These are phyloP conservation scores for Naganishia vaughanmartiniae DNA, from an alignment of 768 basidiomycete species.

Conservation along the genomic window DNA sequence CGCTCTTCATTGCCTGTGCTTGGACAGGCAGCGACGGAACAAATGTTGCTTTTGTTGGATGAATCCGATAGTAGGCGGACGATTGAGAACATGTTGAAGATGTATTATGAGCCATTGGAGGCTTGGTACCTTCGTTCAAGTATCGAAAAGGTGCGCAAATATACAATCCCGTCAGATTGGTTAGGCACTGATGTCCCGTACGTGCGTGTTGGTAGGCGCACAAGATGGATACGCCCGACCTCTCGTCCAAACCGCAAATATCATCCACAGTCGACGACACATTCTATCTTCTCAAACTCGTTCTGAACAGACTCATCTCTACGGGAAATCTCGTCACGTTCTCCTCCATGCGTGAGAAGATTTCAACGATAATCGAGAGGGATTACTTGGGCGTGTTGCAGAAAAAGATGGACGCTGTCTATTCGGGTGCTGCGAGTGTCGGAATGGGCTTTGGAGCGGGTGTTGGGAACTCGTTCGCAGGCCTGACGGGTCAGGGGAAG, in stretches of 20 bases:
- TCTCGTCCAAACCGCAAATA: slow-evolving; percentile 59
- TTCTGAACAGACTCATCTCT: slow-evolving; percentile 72
- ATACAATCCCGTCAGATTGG: not conserved
- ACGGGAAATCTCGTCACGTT: slow-evolving; percentile 68
- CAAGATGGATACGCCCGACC: slow-evolving; percentile 72
- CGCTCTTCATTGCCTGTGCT: not conserved
- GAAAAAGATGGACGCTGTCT: slow-evolving; percentile 83
- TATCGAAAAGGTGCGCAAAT: slow-evolving; percentile 71
- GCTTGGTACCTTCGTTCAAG: slow-evolving; percentile 82
- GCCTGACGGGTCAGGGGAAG: slow-evolving; percentile 35
- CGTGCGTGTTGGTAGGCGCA: slow-evolving; percentile 65
- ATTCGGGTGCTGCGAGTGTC: slow-evolving; percentile 55
- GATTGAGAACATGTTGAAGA: slow-evolving; percentile 66
- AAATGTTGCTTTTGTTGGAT: slow-evolving; percentile 30
- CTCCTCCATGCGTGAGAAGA: slow-evolving; percentile 61
- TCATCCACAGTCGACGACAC: slow-evolving; percentile 69
- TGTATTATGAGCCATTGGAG: slow-evolving; percentile 85
- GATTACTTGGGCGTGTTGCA: slow-evolving; percentile 79
- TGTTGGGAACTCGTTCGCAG: slow-evolving; percentile 39
- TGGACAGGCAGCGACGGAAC: not conserved
- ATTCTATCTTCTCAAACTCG: slow-evolving; percentile 89
- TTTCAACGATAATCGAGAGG: slow-evolving; percentile 73
- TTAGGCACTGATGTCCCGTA: not conserved
- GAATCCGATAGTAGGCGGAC: slow-evolving; percentile 53
- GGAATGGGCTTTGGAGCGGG: slow-evolving; percentile 22